Conservation (phyloP, 176 grass and related monocot species). For the Pharus latifolius region DNA sequence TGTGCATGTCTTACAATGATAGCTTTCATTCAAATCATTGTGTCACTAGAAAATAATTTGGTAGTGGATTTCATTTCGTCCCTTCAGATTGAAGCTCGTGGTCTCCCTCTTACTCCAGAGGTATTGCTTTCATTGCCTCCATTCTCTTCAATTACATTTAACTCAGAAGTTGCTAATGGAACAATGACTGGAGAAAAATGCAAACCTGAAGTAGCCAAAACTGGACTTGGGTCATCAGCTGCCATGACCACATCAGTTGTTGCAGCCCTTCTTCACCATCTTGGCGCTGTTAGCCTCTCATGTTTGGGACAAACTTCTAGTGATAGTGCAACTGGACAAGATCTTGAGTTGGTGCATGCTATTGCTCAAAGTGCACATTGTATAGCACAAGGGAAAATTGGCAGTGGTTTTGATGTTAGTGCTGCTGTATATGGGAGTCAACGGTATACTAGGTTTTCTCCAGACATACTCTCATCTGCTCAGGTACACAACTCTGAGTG, state of each 20-base stretch:
- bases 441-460: slow-evolving; percentile 73
- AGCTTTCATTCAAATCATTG: neutral
- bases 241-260: slow-evolving; percentile 96
- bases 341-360: slow-evolving; percentile 75
- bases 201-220: slow-evolving; percentile 99
- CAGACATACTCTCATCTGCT: slow-evolving; percentile 54
- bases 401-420: slow-evolving; percentile 94
- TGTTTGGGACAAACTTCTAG: slow-evolving; percentile 21
- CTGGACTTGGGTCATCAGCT: slow-evolving; percentile 92
- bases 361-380: slow-evolving; percentile 92
- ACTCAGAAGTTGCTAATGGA: slow-evolving; percentile 52
- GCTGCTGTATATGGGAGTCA: slow-evolving; percentile 91
- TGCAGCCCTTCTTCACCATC: slow-evolving; percentile 74
- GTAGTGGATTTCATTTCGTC: slow-evolving; percentile 2
- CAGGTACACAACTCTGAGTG: slow-evolving; percentile 34
- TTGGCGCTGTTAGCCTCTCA: slow-evolving; percentile 66
- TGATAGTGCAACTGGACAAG: slow-evolving; percentile 13
- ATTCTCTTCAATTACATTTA: slow-evolving; percentile 89
- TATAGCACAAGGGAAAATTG: slow-evolving; percentile 96
- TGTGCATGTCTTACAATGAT: neutral
- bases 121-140: slow-evolving; percentile 66
- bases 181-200: slow-evolving; percentile 40
- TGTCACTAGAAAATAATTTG: neutral
- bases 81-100: slow-evolving; percentile 68
- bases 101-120: slow-evolving; percentile 67